Evolutionary conservation across 2,329 filamentous ascomycete species (phyloP), one percentile per base, ranked within the genome.

Genomic region (Exophiala viscosa): DNA sequence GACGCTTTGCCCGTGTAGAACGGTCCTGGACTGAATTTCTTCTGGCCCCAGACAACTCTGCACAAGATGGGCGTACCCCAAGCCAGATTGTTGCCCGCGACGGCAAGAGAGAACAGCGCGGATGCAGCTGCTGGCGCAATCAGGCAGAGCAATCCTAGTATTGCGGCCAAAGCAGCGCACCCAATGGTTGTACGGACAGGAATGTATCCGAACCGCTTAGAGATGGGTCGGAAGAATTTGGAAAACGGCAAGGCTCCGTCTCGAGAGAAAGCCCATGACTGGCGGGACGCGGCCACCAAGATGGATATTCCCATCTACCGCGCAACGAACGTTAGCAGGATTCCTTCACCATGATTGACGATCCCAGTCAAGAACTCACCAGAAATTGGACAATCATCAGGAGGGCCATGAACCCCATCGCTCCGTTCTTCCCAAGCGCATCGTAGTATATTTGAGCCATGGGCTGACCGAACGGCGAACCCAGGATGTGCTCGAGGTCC

Each of bases 171-270:
- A 11, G 76, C 62, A 2, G 77, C 77, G 48, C 78, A 76, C 10
- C 76, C 80, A 71, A 78, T 78, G 54, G 83, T 72, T 3, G 78
- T 73, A 32, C 80, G 76, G 8, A 83, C 69, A 0, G 82, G 82
- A 47, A 83, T 83, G 59, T 77, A 81, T 9, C 76, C 77, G 36
- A 83, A 74, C 1, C 70, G 70, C 53, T 74, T 74, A 57, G 75
- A 79, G 62, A 84, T 79, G 5, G 74, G 73, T 31, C 80, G 73
- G 66, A 84, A 80, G 66, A 79, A 82, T 4, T 56, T 65, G 1
- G 78, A 81, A 63, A 84, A 83, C 0, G 82, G 82, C 1, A 85
- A 70, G 1, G 81, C 82, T 1, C 80, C 80, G 60, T 85, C 82
- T 18, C 82, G 76, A 7, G 79, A 80, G 63, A 85, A 85, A 0